Base-by-base conservation (phyloP, 2,329 filamentous ascomycete species). In the Hortaea sp. region DNA sequence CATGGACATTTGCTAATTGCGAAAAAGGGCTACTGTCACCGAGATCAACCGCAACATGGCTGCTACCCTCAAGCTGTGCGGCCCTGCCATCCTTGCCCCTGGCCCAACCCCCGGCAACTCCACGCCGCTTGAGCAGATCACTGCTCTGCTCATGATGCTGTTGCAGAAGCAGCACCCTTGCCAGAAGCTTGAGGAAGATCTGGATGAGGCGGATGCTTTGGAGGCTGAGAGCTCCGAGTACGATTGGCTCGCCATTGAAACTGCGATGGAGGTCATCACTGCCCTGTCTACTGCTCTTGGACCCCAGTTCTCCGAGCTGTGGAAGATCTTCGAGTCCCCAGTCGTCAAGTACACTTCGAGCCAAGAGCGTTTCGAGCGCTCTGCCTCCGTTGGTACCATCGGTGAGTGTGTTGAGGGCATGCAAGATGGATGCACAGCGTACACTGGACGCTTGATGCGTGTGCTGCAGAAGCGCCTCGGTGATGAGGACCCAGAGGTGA, bases 211-310 rank as follows among this genome's bases (percentile, higher is more conserved):
- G 46, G 81, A 82, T n/a, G 73, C 81, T 7, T 72, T 72, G 45
- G 65, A 74, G 9, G 73, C 80, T 42, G 90, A 88, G 63, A 85
- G 84, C 29, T 94, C 90, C 2, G 92, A 98, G 70, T 95, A 94
- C 61, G 92, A 97, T 72, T 97, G 92, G 92, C 79, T 95, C 12
- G 84, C 95, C 43, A 84, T 97, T 45, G 92, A 98, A 70, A 95
- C 88, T 7, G 89, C 88, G 32, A 78, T 97, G 46, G 92, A 97
- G 55, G 88, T 94, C 41, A 75, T 95, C 43, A 87, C 88, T 43
- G 88, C 86, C 34, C 78, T 97, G 37, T 82, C 89, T 13, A 79
- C 81, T 41, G 88, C 88, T 30, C 80, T 97, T 10, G 92, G 92
- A 35, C 66, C 77, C 20, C 80, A 82, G 56, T 97, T 95, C 60